Evolutionary conservation across 2,329 filamentous ascomycete genomes (phyloP).

Genomic region (Chalaropsis thielavioides): DNA sequence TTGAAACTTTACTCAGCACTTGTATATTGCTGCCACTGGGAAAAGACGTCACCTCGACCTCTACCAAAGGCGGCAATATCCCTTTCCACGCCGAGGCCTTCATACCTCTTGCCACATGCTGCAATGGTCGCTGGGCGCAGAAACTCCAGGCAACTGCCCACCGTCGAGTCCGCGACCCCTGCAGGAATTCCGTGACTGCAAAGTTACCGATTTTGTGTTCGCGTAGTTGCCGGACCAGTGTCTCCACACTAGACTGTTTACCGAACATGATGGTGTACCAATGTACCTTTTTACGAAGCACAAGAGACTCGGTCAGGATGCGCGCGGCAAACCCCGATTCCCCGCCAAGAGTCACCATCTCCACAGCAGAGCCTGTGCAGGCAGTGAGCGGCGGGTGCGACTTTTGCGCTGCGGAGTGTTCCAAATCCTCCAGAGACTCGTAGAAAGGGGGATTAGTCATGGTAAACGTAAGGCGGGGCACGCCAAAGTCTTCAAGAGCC

Average conservation of each 20-base stretch:
- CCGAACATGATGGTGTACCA: slow-evolving; percentile 94
- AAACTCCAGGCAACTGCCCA: slow-evolving; percentile 92
- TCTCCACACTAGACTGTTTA: slow-evolving; percentile 55
- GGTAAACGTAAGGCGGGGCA: slow-evolving; percentile 54
- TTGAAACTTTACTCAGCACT: slow-evolving; percentile 26
- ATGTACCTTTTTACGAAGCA: slow-evolving; percentile 44
- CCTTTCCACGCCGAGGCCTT: slow-evolving; percentile 29
- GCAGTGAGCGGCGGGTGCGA: slow-evolving; percentile 52
- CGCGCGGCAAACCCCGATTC: slow-evolving; percentile 60
- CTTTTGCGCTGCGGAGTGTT: slow-evolving; percentile 50
- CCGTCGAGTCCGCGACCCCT: slow-evolving; percentile 62
- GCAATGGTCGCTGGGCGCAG: slow-evolving; percentile 45
- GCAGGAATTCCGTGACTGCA: slow-evolving; percentile 65
- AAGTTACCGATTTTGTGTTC: slow-evolving; percentile 54
- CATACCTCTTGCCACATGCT: slow-evolving; percentile 32
- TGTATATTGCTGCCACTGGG: slow-evolving; percentile 28
- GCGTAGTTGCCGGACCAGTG: slow-evolving; percentile 45
- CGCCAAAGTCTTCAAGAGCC: slow-evolving; percentile 40
- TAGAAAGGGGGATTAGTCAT: slow-evolving; percentile 98
- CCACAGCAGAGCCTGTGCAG: slow-evolving; percentile 60
- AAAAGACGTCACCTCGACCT: slow-evolving; percentile 31
- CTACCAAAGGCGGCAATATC: slow-evolving; percentile 31
- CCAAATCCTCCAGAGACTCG: slow-evolving; percentile 53
- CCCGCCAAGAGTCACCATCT: slow-evolving; percentile 75
- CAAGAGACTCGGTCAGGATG: slow-evolving; percentile 55